Evolutionary conservation across 2,329 filamentous ascomycete species (phyloP).

Genomic region (Pseudogymnoascus sp.): DNA sequence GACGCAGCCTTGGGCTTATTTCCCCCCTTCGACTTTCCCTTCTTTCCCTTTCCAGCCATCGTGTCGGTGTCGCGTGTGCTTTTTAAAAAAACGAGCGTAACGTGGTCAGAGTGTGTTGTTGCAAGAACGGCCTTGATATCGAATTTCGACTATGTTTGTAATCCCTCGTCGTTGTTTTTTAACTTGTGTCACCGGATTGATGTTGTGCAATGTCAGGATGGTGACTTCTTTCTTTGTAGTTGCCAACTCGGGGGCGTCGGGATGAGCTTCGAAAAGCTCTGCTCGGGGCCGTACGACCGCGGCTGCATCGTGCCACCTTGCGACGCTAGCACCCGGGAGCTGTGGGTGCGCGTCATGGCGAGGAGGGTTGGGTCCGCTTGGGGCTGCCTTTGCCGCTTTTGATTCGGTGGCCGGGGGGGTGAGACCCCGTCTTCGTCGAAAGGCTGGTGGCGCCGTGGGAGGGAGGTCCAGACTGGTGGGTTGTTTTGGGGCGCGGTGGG

Average conservation of each 20-base stretch:
- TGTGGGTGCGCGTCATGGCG: not conserved
- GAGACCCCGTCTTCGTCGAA: not conserved
- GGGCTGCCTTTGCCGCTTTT: not conserved
- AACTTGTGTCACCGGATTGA: not conserved
- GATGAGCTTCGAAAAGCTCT: not conserved
- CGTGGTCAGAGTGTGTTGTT: not conserved
- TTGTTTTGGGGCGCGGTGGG: too few relatives aligned
- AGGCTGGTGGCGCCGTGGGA: not conserved
- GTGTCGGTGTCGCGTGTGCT: not conserved
- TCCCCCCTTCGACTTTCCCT: not conserved
- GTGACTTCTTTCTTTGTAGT: not conserved
- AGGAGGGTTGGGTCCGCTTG: not conserved
- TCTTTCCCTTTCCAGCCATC: not conserved
- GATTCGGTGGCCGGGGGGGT: not conserved
- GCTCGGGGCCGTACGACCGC: not conserved
- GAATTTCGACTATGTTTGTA: too few relatives aligned
- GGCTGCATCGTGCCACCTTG: not conserved
- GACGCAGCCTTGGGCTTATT: not conserved
- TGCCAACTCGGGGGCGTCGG: not conserved
- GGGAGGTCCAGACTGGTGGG: not conserved
- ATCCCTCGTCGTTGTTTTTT: not conserved
- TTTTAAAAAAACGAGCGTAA: not conserved
- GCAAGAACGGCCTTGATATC: not conserved
- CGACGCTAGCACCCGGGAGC: not conserved
- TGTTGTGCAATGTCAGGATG: not conserved